phyloP scores from a whole-genome alignment of 2,329 filamentous ascomycete genomes.

The Erysiphe pulchra region DNA sequence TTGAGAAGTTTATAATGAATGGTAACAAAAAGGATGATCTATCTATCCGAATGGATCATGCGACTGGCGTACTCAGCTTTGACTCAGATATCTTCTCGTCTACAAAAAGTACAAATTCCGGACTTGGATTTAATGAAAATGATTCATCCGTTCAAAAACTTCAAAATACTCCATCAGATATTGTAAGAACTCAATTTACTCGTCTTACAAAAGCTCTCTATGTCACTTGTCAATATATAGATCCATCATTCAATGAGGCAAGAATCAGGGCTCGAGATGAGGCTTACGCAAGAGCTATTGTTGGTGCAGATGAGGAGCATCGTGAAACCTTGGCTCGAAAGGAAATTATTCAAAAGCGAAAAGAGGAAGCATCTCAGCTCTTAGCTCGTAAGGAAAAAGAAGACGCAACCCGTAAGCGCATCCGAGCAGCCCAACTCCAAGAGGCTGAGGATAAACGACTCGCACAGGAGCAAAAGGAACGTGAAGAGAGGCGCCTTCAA shows the following conservation, averaged over 20 bases:
- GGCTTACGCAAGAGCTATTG: conserved; percentile 58
- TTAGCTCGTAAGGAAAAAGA: conserved; percentile 78
- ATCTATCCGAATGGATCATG: conserved; percentile 86
- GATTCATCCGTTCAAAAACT: conserved; percentile 77
- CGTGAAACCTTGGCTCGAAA: conserved; percentile 63
- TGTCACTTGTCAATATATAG: conserved; percentile 87
- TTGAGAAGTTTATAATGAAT: conserved; percentile 99
- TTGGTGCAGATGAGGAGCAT: conserved; percentile 81
- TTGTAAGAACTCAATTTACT: conserved; percentile 81
- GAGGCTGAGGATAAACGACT: conserved; percentile 77
- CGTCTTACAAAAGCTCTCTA: conserved; percentile 78
- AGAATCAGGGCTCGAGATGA: conserved; percentile 55
- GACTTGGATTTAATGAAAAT: conserved; percentile 70
- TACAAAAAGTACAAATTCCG: conserved; percentile 69
- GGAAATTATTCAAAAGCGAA: conserved; percentile 84
- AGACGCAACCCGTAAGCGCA: conserved; percentile 65
- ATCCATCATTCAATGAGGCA: conserved; percentile 64
- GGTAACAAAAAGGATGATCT: conserved; percentile 99
- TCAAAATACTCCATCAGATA: conserved; percentile 93
- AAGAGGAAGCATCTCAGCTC: conserved; percentile 77
- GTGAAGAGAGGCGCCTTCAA: conserved; percentile 63
- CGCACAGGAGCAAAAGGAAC: conserved; percentile 75
- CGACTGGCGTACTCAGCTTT: conserved; percentile 83
- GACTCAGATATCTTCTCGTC: conserved; percentile 97
- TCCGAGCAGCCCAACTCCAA: conserved; percentile 66